phyloP scores from a whole-genome alignment of 345 rosid genomes.

The Salix koriyanagi region DNA sequence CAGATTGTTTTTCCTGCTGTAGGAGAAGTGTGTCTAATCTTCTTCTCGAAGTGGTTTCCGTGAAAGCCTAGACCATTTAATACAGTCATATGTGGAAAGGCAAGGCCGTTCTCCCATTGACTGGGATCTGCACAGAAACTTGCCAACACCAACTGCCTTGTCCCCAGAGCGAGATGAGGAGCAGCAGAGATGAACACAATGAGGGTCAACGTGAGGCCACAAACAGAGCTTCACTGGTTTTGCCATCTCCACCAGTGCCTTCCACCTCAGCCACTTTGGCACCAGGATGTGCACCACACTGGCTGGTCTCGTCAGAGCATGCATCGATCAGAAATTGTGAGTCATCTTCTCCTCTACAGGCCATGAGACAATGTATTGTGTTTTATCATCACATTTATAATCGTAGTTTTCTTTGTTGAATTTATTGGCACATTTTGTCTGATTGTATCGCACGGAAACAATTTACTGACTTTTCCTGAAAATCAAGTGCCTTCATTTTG shows the following conservation, averaged over 20 bases:
- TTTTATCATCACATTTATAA: not conserved
- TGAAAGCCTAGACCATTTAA: constrained; percentile 92
- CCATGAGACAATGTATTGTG: not conserved
- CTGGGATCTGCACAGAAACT: constrained; percentile 85
- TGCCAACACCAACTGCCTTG: constrained; percentile 55
- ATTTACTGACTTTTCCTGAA: not conserved
- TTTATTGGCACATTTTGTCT: not conserved
- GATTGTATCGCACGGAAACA: not conserved
- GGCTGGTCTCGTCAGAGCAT: constrained; percentile 87
- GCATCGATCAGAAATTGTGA: constrained; percentile 89
- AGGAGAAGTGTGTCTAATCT: constrained; percentile 98
- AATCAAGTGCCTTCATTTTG: not conserved
- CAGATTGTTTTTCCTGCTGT: constrained; percentile 18
- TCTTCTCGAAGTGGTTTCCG: constrained; percentile 96
- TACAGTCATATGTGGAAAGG: constrained; percentile 92
- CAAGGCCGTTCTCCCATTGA: constrained; percentile 80
- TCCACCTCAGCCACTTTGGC: constrained; percentile 94
- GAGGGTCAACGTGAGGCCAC: constrained; percentile 46
- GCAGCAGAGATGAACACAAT: constrained; percentile 56
- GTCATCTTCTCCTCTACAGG: constrained; percentile 20
- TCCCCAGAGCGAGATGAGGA: constrained; percentile 64
- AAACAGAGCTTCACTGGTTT: constrained; percentile 61
- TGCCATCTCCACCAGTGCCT: constrained; percentile 79
- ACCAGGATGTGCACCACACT: constrained; percentile 76
- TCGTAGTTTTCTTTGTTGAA: not conserved